Evolutionary conservation across 331 rosid species (phyloP).

Genomic region (Phaseolus coccineus): DNA sequence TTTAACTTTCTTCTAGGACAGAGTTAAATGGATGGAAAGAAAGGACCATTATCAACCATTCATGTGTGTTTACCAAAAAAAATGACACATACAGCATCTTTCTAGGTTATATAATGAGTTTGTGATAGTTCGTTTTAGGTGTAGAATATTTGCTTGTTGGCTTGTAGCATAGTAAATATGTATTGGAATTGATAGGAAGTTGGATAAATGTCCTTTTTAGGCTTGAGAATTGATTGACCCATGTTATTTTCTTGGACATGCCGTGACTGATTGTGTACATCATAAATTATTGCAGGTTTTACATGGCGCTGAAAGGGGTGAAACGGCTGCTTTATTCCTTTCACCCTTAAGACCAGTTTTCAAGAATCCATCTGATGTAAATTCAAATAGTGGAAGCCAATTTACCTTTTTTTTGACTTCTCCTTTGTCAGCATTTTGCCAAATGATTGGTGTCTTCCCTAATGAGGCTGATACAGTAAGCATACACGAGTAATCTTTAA

Average conservation of each 20-base stretch:
- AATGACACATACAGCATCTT: conserved; percentile 31
- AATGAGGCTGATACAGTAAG: conserved; percentile 70
- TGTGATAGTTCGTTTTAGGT: neutral
- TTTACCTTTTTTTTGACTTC: conserved; percentile 95
- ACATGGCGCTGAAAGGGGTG: conserved; percentile 95
- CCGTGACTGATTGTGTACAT: conserved; percentile 39
- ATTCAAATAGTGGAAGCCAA: conserved; percentile 80
- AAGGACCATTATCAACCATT: conserved; percentile 1
- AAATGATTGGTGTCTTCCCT: conserved; percentile 74
- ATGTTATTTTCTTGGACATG: conserved; percentile 27
- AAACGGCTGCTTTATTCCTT: conserved; percentile 83
- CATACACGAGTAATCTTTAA: conserved; percentile 21
- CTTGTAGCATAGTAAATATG: neutral
- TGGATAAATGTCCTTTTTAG: neutral
- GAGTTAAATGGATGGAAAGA: conserved; percentile 18
- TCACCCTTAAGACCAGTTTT: conserved; percentile 82
- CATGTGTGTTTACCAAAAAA: conserved; percentile 10
- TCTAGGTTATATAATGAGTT: conserved; percentile 30
- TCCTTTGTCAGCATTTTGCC: conserved; percentile 90
- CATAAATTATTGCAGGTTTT: conserved; percentile 67
- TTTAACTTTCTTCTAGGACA: conserved; percentile 13
- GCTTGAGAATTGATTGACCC: conserved; percentile 17
- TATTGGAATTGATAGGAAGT: conserved; percentile 23
- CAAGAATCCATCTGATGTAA: conserved; percentile 66
- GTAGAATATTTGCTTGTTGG: conserved; percentile 10